phyloP scores from a whole-genome alignment of 2,329 filamentous ascomycete species.

The Colletotrichum sansevieriae region DNA sequence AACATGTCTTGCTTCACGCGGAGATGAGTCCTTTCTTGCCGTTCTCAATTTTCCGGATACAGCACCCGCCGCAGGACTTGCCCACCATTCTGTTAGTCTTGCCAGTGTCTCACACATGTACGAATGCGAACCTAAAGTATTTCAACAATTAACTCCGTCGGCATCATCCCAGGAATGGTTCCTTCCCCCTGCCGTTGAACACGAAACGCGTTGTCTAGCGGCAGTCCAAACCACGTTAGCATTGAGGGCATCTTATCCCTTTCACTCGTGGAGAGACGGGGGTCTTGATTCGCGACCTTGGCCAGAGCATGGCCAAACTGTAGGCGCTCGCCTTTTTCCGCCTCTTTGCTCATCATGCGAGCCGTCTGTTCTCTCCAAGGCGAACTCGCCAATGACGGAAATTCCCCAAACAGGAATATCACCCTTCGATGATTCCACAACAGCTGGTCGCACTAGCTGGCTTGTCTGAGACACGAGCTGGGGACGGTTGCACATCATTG shows the following conservation, averaged over 20 bases:
- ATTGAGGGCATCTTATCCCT: conserved; percentile 28
- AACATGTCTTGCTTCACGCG: conserved; percentile 14
- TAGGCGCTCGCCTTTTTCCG: conserved; percentile 10
- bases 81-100: not conserved
- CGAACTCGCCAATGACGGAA: conserved; percentile 9
- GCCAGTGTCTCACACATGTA: conserved; percentile 17
- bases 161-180: not conserved
- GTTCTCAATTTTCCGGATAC: conserved; percentile 11
- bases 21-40: conserved; percentile 13
- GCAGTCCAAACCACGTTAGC: conserved; percentile 18
- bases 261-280: conserved; percentile 37
- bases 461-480: conserved; percentile 30
- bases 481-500: conserved; percentile 11
- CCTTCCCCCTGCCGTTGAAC: conserved; percentile 28
- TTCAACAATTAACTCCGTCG: conserved; percentile 14
- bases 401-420: conserved; percentile 12
- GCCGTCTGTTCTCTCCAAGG: conserved; percentile 19
- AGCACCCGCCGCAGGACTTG: conserved; percentile 17
- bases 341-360: conserved; percentile 3
- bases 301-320: conserved; percentile 5
- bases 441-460: conserved; percentile 31
- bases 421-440: conserved; percentile 26
- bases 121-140: conserved; percentile 2
- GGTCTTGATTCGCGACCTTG: conserved; percentile 35
- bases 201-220: conserved; percentile 22